A percentile compares a stretch with the other conserved stretches of the same genome.
phyloP scores from a whole-genome alignment of 2,329 filamentous ascomycete species.

The Colletotrichum shisoi region DNA sequence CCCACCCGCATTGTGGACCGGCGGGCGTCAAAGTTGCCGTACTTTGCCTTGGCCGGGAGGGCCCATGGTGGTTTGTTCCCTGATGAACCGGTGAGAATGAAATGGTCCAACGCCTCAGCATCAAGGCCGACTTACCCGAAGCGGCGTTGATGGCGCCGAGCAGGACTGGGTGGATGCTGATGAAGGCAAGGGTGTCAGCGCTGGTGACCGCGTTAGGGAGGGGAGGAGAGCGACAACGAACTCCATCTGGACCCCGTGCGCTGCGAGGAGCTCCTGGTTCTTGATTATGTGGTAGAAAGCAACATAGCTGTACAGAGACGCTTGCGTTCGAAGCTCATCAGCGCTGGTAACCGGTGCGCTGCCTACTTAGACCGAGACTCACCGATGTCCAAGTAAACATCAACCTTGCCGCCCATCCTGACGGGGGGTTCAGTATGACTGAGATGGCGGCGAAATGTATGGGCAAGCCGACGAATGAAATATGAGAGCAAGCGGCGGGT shows the following conservation, averaged over 20 bases:
- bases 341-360: background rate
- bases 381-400: slow-evolving; percentile 74
- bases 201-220: background rate
- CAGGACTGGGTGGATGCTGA: slow-evolving; percentile 75
- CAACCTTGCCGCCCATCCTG: slow-evolving; percentile 68
- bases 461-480: background rate
- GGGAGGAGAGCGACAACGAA: slow-evolving; percentile 50
- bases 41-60: slow-evolving; percentile 70
- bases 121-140: slow-evolving; percentile 54
- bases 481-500: background rate
- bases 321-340: slow-evolving; percentile 50
- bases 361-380: slow-evolving; percentile 41
- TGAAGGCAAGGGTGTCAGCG: background rate
- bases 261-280: slow-evolving; percentile 62
- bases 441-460: background rate
- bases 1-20: slow-evolving; percentile 53
- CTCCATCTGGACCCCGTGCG: slow-evolving; percentile 71
- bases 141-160: slow-evolving; percentile 71
- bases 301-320: slow-evolving; percentile 69
- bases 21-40: slow-evolving; percentile 56
- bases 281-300: slow-evolving; percentile 65
- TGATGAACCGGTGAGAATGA: slow-evolving; percentile 41
- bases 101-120: background rate
- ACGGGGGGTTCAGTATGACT: background rate
- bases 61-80: slow-evolving; percentile 80